A percentile compares a stretch with the other conserved stretches of the same genome.
Evolutionary conservation across 805 yeast genomes (phyloP).

Genomic region (Barnettozyma siamensis): DNA sequence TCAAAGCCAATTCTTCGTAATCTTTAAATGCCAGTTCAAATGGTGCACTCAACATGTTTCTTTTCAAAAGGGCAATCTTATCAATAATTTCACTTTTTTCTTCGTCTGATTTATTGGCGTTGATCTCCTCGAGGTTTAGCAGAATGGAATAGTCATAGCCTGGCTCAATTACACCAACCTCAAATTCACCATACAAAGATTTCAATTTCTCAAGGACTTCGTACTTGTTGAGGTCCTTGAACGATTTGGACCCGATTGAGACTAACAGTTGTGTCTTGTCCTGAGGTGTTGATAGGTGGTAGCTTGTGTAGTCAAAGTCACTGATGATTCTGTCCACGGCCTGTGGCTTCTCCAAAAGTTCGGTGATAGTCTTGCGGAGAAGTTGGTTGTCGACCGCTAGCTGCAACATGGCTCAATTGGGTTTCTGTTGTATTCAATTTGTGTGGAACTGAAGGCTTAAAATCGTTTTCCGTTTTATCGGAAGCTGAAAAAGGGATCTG

Average conservation of each 20-base stretch:
- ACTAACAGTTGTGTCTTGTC: slow-evolving; percentile 58
- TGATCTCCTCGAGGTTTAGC: slow-evolving; percentile 48
- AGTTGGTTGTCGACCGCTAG: slow-evolving; percentile 80
- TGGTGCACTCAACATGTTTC: slow-evolving; percentile 89
- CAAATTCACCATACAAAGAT: slow-evolving; percentile 41
- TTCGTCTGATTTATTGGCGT: slow-evolving; percentile 37
- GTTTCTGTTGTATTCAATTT: not conserved
- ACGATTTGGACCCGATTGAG: slow-evolving; percentile 71
- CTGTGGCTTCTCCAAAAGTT: slow-evolving; percentile 51
- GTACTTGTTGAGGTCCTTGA: slow-evolving; percentile 63
- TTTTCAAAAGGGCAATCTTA: slow-evolving; percentile 69
- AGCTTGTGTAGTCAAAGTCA: slow-evolving; percentile 94
- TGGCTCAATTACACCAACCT: slow-evolving; percentile 45
- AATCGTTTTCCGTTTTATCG: slow-evolving; percentile 7
- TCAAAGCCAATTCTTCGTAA: slow-evolving; percentile 53
- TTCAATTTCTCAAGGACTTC: slow-evolving; percentile 54
- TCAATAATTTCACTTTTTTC: slow-evolving; percentile 46
- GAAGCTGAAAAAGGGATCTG: not conserved
- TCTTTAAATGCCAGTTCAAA: slow-evolving; percentile 79
- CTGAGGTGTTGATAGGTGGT: slow-evolving; percentile 87
- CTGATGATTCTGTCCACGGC: slow-evolving; percentile 81
- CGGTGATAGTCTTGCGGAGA: slow-evolving; percentile 73
- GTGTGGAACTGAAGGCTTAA: too few relatives aligned
- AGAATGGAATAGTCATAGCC: slow-evolving; percentile 79
- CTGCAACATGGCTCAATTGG: slow-evolving; percentile 53